Conservation (phyloP, 331 rosid genomes). For the Acacia concinna region DNA sequence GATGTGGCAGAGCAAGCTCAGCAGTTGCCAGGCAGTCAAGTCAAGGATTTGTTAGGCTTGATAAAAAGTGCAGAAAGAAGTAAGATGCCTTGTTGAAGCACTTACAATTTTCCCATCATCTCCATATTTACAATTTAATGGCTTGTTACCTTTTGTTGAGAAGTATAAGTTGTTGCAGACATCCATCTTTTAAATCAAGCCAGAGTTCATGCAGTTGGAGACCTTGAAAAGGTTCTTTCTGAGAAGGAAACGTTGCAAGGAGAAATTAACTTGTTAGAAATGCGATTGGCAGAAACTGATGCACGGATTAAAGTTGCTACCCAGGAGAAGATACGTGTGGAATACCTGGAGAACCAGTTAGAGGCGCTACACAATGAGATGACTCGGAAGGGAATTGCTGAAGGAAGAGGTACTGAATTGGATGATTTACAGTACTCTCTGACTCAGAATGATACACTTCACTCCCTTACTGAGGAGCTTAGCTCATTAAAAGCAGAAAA, state of each 20-base stretch:
- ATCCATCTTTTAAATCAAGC: conserved; percentile 81
- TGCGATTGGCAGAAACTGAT: conserved; percentile 79
- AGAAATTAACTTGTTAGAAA: conserved; percentile 67
- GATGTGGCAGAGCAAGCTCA: conserved; percentile 44
- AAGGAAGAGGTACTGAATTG: conserved; percentile 40
- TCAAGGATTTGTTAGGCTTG: conserved; percentile 71
- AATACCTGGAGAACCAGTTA: conserved; percentile 63
- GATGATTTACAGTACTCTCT: conserved; percentile 32
- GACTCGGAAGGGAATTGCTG: conserved; percentile 41
- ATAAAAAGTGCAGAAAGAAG: conserved; percentile 85
- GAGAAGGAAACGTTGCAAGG: conserved; percentile 81
- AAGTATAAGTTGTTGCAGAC: conserved; percentile 48
- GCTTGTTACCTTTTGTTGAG: conserved; percentile 20
- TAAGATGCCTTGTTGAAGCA: conserved; percentile 42
- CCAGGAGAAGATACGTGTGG: conserved; percentile 71
- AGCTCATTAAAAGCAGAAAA: conserved; percentile 75
- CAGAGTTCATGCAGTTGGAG: conserved; percentile 71
- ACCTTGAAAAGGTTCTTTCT: conserved; percentile 67
- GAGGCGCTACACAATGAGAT: conserved; percentile 56
- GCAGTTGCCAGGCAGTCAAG: conserved; percentile 50
- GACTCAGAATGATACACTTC: conserved; percentile 33
- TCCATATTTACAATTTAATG: conserved; percentile 20
- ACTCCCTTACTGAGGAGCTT: conserved; percentile 54
- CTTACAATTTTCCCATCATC: conserved; percentile 5
- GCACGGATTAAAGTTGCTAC: conserved; percentile 61